Percentiles rank a stretch among this genome's conserved stretches.
Conservation (phyloP, 2,329 filamentous ascomycete genomes). For the Monosporascus ibericus region DNA sequence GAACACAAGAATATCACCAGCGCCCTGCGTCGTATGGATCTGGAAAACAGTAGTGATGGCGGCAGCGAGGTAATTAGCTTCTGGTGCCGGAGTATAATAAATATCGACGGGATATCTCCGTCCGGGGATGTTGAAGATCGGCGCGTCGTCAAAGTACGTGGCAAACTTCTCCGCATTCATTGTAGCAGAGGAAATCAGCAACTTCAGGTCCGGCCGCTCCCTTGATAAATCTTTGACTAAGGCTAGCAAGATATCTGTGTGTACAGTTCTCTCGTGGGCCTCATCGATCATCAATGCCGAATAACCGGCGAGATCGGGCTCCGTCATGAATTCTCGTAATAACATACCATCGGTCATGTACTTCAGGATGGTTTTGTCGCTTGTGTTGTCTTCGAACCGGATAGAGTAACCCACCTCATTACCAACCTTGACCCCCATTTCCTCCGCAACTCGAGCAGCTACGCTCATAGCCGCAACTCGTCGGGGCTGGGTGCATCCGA, state of each 20-base stretch:
- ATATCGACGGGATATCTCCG: constrained; percentile 85
- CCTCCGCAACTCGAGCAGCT: constrained; percentile 90
- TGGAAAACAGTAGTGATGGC: constrained; percentile 92
- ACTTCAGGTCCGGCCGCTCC: constrained; percentile 76
- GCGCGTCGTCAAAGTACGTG: constrained; percentile 83
- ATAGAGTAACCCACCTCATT: constrained; percentile 93
- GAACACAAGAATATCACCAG: constrained; percentile 90
- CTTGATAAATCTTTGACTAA: constrained; percentile 83
- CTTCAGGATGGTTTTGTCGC: constrained; percentile 85
- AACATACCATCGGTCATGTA: constrained; percentile 99
- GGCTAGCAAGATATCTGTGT: constrained; percentile 84
- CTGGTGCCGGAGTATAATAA: constrained; percentile 82
- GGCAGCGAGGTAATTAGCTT: constrained; percentile 88
- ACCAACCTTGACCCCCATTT: constrained; percentile 84
- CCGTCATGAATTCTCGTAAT: constrained; percentile 80
- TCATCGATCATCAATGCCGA: constrained; percentile 94
- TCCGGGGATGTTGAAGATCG: constrained; percentile 92
- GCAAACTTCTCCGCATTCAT: constrained; percentile 93
- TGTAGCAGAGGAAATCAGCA: constrained; percentile 90
- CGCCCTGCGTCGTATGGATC: constrained; percentile 80
- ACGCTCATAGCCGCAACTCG: constrained; percentile 97
- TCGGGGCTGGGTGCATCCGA: constrained; percentile 90
- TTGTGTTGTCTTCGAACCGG: constrained; percentile 88
- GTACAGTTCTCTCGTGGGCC: constrained; percentile 87
- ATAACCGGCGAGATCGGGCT: constrained; percentile 77